These are phyloP conservation scores for Tillandsia fasciculata DNA, from an alignment of 176 grass and related monocot species.

Conservation along the genomic window DNA sequence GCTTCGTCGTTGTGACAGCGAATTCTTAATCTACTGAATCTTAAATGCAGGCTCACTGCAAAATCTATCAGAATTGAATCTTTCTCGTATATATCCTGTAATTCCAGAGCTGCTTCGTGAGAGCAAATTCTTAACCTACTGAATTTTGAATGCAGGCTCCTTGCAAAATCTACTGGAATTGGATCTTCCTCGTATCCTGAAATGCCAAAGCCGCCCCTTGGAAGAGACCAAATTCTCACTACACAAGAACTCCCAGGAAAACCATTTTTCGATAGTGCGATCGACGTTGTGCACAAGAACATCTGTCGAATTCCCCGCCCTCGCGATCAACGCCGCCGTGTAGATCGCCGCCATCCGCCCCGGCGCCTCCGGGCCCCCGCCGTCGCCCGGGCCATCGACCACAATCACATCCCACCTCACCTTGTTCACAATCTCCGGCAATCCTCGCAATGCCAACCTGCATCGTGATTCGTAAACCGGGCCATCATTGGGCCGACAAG, in stretches of 20 bases:
- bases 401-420: slow-evolving; percentile 63
- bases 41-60: no score
- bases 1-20: no score
- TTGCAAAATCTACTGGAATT: slow-evolving; percentile 33
- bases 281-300: slow-evolving; percentile 65
- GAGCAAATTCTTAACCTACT: slow-evolving; percentile 10
- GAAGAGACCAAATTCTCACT: slow-evolving; percentile 55
- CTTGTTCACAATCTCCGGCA: slow-evolving; percentile 45
- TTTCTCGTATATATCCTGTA: no score
- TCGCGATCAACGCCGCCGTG: slow-evolving; percentile 24
- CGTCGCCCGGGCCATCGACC: slow-evolving; percentile 62
- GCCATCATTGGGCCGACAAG: slow-evolving; percentile 15
- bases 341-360: slow-evolving; percentile 42
- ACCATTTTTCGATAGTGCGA: slow-evolving; percentile 60
- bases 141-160: slow-evolving; percentile 6
- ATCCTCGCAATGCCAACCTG: slow-evolving; percentile 34
- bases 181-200: slow-evolving; percentile 26
- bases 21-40: no score
- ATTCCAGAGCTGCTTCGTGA: no score
- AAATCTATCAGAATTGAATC: no score
- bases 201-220: slow-evolving; percentile 75
- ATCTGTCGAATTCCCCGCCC: slow-evolving; percentile 24
- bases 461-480: slow-evolving; percentile 16
- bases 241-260: slow-evolving; percentile 81
- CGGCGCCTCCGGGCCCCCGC: slow-evolving; percentile 16